Evolutionary conservation across 805 yeast species (phyloP).

Genomic region (Cyberlindnera bimundalis): DNA sequence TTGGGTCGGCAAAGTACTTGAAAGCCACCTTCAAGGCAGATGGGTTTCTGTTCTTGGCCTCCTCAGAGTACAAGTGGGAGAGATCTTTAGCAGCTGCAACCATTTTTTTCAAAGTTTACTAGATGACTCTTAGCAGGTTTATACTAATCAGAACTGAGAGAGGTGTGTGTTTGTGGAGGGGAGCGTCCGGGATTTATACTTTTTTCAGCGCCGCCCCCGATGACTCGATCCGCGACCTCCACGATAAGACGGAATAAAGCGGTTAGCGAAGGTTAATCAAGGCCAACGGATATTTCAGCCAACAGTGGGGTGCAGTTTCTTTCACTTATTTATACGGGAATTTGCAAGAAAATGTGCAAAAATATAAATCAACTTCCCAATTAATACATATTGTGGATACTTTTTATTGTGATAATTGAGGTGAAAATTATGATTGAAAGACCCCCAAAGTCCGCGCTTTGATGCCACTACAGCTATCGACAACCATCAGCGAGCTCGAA

Average conservation of each 20-base stretch:
- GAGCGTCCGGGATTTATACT: not conserved
- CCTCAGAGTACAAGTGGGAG: slow-evolving; percentile 69
- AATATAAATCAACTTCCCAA: too few species aligned
- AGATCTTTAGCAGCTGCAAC: slow-evolving; percentile 61
- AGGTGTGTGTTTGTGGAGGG: not conserved
- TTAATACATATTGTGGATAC: too few species aligned
- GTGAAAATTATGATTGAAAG: not conserved
- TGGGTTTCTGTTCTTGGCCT: slow-evolving; percentile 69
- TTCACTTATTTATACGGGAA: too few species aligned
- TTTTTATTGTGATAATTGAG: too few species aligned
- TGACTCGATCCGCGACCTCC: slow-evolving; percentile 2
- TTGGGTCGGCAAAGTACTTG: slow-evolving; percentile 68
- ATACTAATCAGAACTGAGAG: too few species aligned
- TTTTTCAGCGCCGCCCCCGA: not conserved
- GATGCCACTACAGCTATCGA: not conserved
- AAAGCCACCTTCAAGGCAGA: slow-evolving; percentile 85
- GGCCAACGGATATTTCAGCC: too few species aligned
- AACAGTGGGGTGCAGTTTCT: too few species aligned
- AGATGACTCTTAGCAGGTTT: too few species aligned
- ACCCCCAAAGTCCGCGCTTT: not conserved
- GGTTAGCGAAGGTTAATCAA: not conserved
- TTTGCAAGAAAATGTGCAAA: too few species aligned
- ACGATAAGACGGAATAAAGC: not conserved
- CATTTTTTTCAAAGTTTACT: slow-evolving; percentile 1
- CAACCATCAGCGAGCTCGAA: slow-evolving; percentile 1